Evolutionary conservation across 2,329 filamentous ascomycete species (phyloP), one percentile per base, ranked within the genome.

Genomic region (Venturia effusa): DNA sequence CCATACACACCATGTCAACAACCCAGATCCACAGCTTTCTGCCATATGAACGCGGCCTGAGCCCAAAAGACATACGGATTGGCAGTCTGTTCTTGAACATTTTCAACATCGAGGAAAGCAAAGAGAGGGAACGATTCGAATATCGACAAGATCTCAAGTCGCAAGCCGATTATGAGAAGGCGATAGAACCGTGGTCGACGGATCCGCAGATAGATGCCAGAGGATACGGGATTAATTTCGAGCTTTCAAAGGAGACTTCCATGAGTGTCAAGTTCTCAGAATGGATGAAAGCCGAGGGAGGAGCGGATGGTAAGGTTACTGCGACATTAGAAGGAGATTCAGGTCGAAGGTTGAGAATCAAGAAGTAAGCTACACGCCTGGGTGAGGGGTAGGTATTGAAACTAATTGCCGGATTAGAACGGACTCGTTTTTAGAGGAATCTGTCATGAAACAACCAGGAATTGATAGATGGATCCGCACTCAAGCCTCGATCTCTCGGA

Each of bases 21-120:
- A 59, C 54, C 22, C 65, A 66, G 40, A 65, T 61, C 37, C 45
- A 64, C 37, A 66, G 61, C 40, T 66, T 66, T 51, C 37, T 66
- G 24, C 61, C 65, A 7, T 66, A 66, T 32, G 41, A 60, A 30
- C 27, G 57, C 4, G 61, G 64, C 7, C 55, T 66, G 19, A 57
- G 34, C 24, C 65, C 65, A 13, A 61, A 63, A 55, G 64, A 51
- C 59, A 59, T 66, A 15, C 40, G 65, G 30, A 59, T 66, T 10
- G 65, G 65, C 3, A 61, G 54, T 48, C 57, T 66, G 1, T 66
- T 65, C 30, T 10, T 66, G 19, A 66, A 66, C 51, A 64, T 64
- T 3, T 57, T 66, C 19, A 62, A 66, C 27, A 64, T 64, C 22
- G 59, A 60, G 22, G 61, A 65, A 39, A 64, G 65, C 15, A 48